Conservation (phyloP, 2,329 filamentous ascomycete species). For the Nannizzia gypsea region DNA sequence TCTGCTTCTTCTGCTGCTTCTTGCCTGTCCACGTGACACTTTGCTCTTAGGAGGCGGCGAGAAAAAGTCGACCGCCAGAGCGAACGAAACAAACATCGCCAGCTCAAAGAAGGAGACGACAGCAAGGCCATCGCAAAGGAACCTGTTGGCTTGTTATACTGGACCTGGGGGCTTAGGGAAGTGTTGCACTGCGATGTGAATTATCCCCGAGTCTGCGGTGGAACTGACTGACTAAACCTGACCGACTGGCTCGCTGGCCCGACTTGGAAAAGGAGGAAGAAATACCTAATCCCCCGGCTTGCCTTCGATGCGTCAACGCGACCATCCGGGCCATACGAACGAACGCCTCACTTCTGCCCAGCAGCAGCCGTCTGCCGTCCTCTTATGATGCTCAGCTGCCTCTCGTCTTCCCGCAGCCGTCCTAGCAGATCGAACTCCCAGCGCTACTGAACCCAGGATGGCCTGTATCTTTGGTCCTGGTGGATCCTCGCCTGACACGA, state of each 20-base stretch:
- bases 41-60: not conserved
- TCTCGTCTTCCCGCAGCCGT: not conserved
- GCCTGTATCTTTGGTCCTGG: not conserved
- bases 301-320: not conserved
- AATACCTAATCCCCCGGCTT: not conserved
- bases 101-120: too few relatives aligned
- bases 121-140: not conserved
- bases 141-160: not conserved
- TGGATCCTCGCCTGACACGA: not conserved
- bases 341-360: not conserved
- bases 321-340: not conserved
- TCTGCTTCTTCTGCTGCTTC: not conserved
- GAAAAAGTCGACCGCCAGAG: not conserved
- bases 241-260: not conserved
- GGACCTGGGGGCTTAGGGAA: too few relatives aligned
- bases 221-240: too few relatives aligned
- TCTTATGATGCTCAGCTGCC: constrained; percentile 8
- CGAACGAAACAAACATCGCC: too few relatives aligned
- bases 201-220: not conserved
- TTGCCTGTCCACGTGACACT: not conserved
- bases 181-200: not conserved
- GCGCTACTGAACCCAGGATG: not conserved
- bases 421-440: not conserved
- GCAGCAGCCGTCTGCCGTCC: not conserved
- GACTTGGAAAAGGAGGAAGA: not conserved